Evolutionary conservation across 169 alveolate species (phyloP), one percentile per base, ranked within the genome.

Genomic region (Eimeria sp.): DNA sequence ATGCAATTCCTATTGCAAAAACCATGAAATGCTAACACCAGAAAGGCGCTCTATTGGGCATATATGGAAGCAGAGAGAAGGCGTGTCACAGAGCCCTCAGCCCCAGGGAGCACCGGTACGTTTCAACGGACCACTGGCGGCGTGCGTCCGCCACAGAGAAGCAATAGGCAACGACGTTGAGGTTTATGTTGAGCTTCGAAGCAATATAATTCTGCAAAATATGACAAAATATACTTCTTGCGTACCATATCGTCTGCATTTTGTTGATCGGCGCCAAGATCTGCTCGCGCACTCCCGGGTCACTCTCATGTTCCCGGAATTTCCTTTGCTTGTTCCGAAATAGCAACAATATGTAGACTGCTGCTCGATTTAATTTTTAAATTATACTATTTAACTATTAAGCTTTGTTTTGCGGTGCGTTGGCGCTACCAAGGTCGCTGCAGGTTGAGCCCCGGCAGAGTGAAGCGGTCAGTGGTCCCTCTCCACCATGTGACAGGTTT

Each of bases 261-360:
- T n/a, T 0, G 6, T n/a, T 46, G 76, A 66, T 20, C 4, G 1
- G 56, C 85, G 0, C 14, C 85, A 30, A 46, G 85, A 76, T 76
- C 85, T 76, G 30, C 85, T 25, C 60, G 85, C 85, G 58, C n/a
- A 60, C 33, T 16, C 56, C 54, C 4, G 56, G 85, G 85, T 76
- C 85, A 76, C 85, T 76, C 43, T 1, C 4, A 16, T 25, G 85
- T 30, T 33, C 23, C 56, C 33, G 85, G 37, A 76, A 40, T 46
- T 76, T 40, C 58, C 37, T 76, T 40, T 1, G 85, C 40, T 54
- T 76, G 76, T n/a, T 43, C 10, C 1, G 43, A 66, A 66, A 27
- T 9, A 66, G 76, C 76, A 3, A 11, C 46, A 66, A 14, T 4
- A 66, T 6, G 27, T n/a, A 1, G 1, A n/a, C 43, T 66, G 37